Percentiles rank a stretch among this genome's conserved stretches.
Conservation (phyloP, 2,329 filamentous ascomycete genomes). For the Aureobasidium sp. region DNA sequence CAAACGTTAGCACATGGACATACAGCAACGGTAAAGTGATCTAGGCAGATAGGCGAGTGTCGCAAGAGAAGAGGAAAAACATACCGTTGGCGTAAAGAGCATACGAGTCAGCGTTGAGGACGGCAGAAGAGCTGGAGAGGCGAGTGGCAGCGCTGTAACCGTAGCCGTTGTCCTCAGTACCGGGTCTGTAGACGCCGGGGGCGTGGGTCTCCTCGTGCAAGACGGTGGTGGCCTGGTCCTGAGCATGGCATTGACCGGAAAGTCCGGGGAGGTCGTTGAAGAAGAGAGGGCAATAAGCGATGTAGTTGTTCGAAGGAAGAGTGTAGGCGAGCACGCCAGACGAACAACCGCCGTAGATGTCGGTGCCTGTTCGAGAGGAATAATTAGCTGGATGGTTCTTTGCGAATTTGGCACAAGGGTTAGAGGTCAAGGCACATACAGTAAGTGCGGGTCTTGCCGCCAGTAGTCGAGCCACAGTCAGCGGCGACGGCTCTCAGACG, state of each 20-base stretch:
- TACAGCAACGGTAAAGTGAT: neutral
- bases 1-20: neutral
- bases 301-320: conserved; percentile 43
- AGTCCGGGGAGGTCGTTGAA: conserved; percentile 47
- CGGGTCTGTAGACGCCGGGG: conserved; percentile 43
- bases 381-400: neutral
- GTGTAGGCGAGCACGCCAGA: conserved; percentile 53
- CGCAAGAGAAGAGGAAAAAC: neutral
- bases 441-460: conserved; percentile 45
- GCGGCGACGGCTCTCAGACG: conserved; percentile 44
- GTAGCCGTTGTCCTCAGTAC: conserved; percentile 51
- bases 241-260: conserved; percentile 47
- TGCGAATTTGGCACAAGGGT: neutral
- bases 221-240: conserved; percentile 57
- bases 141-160: conserved; percentile 43
- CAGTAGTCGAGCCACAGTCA: conserved; percentile 46
- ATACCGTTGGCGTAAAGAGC: conserved; percentile 45
- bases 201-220: conserved; percentile 59
- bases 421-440: too few species aligned
- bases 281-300: conserved; percentile 54
- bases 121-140: conserved; percentile 41
- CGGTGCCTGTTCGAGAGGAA: conserved; percentile 24
- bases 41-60: neutral
- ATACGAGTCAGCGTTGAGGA: conserved; percentile 58
- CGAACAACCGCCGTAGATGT: conserved; percentile 45